Conservation (phyloP, 2,329 filamentous ascomycete species). For the Purpureocillium takamizusanense region DNA sequence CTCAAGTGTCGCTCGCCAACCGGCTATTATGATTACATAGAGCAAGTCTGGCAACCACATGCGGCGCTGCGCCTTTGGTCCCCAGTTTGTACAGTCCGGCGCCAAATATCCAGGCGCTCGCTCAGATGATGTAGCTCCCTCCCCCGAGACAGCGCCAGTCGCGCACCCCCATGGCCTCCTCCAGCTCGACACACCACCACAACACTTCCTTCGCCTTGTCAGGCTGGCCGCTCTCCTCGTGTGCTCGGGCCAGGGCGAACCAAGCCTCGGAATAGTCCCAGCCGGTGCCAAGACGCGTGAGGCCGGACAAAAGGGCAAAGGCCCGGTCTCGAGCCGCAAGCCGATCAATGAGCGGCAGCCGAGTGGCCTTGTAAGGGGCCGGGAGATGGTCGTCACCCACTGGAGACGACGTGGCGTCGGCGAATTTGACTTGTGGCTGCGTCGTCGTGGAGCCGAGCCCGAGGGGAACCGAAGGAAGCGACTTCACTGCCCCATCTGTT, state of each 20-base stretch:
- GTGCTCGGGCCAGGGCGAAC: slow-evolving; percentile 77
- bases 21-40: too few relatives aligned
- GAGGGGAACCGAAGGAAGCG: slow-evolving; percentile 35
- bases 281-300: slow-evolving; percentile 77
- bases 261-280: slow-evolving; percentile 95
- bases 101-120: background rate
- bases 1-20: too few relatives aligned
- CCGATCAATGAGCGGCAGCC: slow-evolving; percentile 65
- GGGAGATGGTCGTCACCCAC: slow-evolving; percentile 33
- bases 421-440: slow-evolving; percentile 8
- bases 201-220: slow-evolving; percentile 87
- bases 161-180: slow-evolving; percentile 73
- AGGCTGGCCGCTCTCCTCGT: slow-evolving; percentile 76
- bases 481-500: slow-evolving; percentile 1
- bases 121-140: slow-evolving; percentile 51
- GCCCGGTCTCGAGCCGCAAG: slow-evolving; percentile 87
- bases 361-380: slow-evolving; percentile 45
- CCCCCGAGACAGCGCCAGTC: slow-evolving; percentile 65
- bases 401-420: slow-evolving; percentile 7
- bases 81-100: too few relatives aligned
- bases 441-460: slow-evolving; percentile 29
- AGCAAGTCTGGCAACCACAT: too few relatives aligned
- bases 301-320: slow-evolving; percentile 67
- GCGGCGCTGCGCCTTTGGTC: too few relatives aligned
- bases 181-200: slow-evolving; percentile 96